Percentiles rank a stretch among this genome's conserved stretches.
phyloP scores from a whole-genome alignment of 768 basidiomycete genomes.

The Suillus ampliporus region DNA sequence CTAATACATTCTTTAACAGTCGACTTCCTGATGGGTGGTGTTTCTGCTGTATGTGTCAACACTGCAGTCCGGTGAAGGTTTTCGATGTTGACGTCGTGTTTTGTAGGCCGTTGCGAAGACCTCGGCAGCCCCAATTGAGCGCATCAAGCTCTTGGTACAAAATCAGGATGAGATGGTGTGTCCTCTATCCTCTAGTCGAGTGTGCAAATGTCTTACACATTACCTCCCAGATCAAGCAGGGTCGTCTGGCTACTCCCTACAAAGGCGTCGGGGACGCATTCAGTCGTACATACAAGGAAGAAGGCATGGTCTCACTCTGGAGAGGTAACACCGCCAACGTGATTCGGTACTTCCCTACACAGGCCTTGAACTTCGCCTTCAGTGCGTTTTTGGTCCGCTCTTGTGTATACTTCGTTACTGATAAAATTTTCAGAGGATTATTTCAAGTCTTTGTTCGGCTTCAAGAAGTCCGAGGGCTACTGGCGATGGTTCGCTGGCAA shows the following conservation, averaged over 20 bases:
- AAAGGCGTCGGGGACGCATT: conserved; percentile 96
- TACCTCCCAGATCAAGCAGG: conserved; percentile 89
- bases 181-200: conserved; percentile 9
- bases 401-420: background rate
- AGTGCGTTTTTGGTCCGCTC: conserved; percentile 59
- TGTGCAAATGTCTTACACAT: background rate
- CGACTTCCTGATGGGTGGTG: conserved; percentile 97
- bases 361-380: conserved; percentile 99
- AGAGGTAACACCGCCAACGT: conserved; percentile 99
- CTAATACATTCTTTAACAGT: conserved; percentile 53
- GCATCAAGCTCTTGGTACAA: conserved; percentile 97
- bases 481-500: conserved; percentile 99
- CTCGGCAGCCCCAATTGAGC: conserved; percentile 98
- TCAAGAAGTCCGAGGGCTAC: conserved; percentile 98
- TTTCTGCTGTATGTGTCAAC: conserved; percentile 72
- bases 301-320: conserved; percentile 96
- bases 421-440: conserved; percentile 71
- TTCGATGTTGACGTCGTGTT: conserved; percentile 25
- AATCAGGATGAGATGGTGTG: conserved; percentile 99
- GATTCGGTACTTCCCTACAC: conserved; percentile 99
- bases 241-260: conserved; percentile 95
- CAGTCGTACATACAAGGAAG: conserved; percentile 88
- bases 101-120: conserved; percentile 96
- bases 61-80: background rate
- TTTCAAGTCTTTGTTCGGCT: conserved; percentile 98